A percentile compares a stretch with the other conserved stretches of the same genome.
phyloP scores from a whole-genome alignment of 495 filamentous ascomycete species.

The Trichocladium antarcticum region DNA sequence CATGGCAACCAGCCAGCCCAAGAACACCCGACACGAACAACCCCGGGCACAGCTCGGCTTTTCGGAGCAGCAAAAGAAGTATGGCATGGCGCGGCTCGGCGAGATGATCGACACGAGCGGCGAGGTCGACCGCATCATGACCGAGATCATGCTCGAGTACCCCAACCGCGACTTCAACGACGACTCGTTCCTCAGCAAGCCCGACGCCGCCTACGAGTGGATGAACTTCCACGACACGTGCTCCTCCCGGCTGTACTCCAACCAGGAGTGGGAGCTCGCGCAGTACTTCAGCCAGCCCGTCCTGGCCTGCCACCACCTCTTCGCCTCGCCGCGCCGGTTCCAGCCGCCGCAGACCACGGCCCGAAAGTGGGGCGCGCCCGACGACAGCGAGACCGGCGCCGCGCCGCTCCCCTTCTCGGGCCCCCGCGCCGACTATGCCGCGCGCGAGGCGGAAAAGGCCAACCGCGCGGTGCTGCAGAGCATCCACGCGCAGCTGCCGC shows the following conservation, averaged over 20 bases:
- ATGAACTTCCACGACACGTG: slow-evolving; percentile 83
- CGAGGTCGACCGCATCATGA: slow-evolving; percentile 75
- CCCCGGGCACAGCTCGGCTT: slow-evolving; percentile 49
- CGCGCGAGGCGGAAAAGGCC: slow-evolving; percentile 61
- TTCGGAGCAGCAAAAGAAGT: slow-evolving; percentile 61
- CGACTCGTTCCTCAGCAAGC: slow-evolving; percentile 81
- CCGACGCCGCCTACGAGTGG: slow-evolving; percentile 81
- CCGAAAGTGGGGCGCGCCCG: slow-evolving; percentile 33
- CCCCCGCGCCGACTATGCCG: slow-evolving; percentile 64
- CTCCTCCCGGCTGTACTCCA: slow-evolving; percentile 57
- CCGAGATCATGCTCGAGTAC: slow-evolving; percentile 69
- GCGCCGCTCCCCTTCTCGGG: slow-evolving; percentile 64
- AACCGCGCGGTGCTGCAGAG: slow-evolving; percentile 44
- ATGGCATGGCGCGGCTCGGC: slow-evolving; percentile 65
- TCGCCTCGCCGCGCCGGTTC: slow-evolving; percentile 51
- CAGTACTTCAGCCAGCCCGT: slow-evolving; percentile 77
- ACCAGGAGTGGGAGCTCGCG: slow-evolving; percentile 79
- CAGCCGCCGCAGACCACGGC: slow-evolving; percentile 28
- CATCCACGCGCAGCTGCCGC: slow-evolving; percentile 45
- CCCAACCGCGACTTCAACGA: slow-evolving; percentile 83
- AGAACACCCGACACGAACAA: slow-evolving; percentile 32
- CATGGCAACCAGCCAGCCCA: slow-evolving; percentile 1
- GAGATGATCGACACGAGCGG: slow-evolving; percentile 85
- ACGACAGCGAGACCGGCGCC: slow-evolving; percentile 43
- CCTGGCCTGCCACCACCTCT: slow-evolving; percentile 85